A percentile compares a stretch with the other conserved stretches of the same genome.
Evolutionary conservation across 23 red algal species (phyloP).

Genomic region (Gracilaria gracilis): DNA sequence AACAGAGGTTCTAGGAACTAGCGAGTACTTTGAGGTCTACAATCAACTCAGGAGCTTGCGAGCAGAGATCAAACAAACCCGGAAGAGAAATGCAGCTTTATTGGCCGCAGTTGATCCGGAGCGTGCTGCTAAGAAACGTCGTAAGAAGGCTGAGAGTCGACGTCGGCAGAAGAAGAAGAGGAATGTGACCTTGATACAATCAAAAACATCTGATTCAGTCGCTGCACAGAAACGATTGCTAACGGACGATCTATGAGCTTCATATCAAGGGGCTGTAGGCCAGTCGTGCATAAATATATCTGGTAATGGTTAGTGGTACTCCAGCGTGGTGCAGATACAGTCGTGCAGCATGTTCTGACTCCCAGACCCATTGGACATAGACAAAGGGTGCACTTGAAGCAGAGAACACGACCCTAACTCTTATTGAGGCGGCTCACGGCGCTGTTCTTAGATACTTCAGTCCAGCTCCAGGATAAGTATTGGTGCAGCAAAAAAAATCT

Average conservation of each 20-base stretch:
- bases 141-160: slow-evolving; percentile 28
- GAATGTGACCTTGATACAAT: too few relatives aligned
- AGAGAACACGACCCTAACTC: too few relatives aligned
- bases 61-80: slow-evolving; percentile 13
- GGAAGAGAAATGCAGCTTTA: slow-evolving; percentile 54
- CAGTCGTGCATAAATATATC: neutral
- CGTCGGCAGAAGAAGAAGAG: slow-evolving; percentile 36
- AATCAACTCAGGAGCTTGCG: slow-evolving; percentile 26
- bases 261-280: slow-evolving; percentile 6
- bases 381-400: too few relatives aligned
- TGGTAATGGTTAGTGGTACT: too few relatives aligned
- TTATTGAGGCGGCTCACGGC: too few relatives aligned
- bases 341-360: too few relatives aligned
- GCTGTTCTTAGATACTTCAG: too few relatives aligned
- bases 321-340: too few relatives aligned
- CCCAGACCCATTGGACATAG: too few relatives aligned
- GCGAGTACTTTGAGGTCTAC: slow-evolving; percentile 60
- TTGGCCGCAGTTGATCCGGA: slow-evolving; percentile 54
- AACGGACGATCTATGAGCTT: slow-evolving; percentile 10
- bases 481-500: too few relatives aligned
- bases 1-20: slow-evolving; percentile 37
- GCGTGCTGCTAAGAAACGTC: slow-evolving; percentile 48
- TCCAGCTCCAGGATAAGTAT: too few relatives aligned
- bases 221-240: neutral
- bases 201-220: neutral